These are phyloP conservation scores for Fragaria ananassa DNA, from an alignment of 306 rosid species.

Conservation along the genomic window DNA sequence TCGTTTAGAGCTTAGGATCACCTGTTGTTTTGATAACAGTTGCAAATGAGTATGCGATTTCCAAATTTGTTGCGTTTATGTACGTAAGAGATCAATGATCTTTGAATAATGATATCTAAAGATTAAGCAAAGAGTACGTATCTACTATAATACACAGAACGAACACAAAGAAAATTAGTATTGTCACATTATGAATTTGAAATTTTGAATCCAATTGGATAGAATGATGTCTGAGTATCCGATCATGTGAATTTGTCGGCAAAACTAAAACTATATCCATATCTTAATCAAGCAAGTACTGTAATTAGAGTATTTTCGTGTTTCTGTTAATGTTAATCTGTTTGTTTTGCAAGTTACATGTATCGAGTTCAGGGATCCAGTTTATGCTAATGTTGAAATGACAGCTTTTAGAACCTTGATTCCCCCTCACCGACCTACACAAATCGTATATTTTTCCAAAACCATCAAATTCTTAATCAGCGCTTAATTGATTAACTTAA, in stretches of 20 bases:
- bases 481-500: background rate
- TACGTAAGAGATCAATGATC: background rate
- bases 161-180: background rate
- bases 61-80: background rate
- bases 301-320: background rate
- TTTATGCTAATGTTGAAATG: background rate
- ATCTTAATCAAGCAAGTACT: background rate
- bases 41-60: background rate
- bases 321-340: background rate
- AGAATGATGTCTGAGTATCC: background rate
- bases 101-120: no score
- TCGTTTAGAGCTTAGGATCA: no score
- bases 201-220: background rate
- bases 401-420: background rate
- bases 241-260: background rate
- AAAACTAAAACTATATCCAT: background rate
- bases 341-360: background rate
- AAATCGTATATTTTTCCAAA: background rate
- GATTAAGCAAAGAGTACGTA: no score
- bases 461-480: background rate
- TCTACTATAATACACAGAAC: no score
- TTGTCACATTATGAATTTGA: background rate
- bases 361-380: background rate
- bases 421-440: slow-evolving; percentile 6
- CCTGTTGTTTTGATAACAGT: no score